Base-by-base conservation (phyloP, 257 asterid genomes). In the Nicotiana tabacum region DNA sequence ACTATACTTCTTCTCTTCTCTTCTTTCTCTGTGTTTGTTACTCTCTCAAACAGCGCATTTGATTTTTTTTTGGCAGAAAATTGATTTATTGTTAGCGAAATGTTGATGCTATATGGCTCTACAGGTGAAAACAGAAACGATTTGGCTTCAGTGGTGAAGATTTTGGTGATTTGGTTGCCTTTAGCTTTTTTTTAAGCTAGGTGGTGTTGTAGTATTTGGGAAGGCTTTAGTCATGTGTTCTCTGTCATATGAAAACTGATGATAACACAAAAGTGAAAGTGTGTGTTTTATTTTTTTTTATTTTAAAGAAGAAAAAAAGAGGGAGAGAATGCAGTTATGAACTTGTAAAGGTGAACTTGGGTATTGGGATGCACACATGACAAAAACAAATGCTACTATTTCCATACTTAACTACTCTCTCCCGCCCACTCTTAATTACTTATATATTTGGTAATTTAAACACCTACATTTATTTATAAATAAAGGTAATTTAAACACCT, bases 201-300 rank as follows among this genome's bases (percentile, higher is more conserved):
- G 84, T 76, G 67, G 67, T 81, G 60, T 85, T 79, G 85, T 87
- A 86, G 85, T 87, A 86, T 79, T 46, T 83, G 82, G 72, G 88
- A 32, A 85, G 81, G 85, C 90, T 89, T 90, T 88, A 86, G 87
- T 87, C 93, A 88, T 88, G 90, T 83, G 88, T 83, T 66, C 86
- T 85, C 89, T 85, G 89, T 81, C 80, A 27, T 76, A 76, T 24
- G 64, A 76, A 76, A 15, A 51, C 64, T 51, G 64, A 4, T 51
- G 80, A 51, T 48, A 74, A 72, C 33, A 61, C 16, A 27, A 74
- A 74, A 74, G 80, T 51, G 80, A 48, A 51, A 48, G 80, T 76
- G 16, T 51, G 16, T 76, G 80, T 15, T 76, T 74, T 51, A 51
- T 48, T 74, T 27, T 13, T 56, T 0, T 27, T 27, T 48, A 48